A percentile compares a stretch with the other conserved stretches of the same genome.
Conservation (phyloP, 2,329 filamentous ascomycete species). For the Gliomastix tumulicola region DNA sequence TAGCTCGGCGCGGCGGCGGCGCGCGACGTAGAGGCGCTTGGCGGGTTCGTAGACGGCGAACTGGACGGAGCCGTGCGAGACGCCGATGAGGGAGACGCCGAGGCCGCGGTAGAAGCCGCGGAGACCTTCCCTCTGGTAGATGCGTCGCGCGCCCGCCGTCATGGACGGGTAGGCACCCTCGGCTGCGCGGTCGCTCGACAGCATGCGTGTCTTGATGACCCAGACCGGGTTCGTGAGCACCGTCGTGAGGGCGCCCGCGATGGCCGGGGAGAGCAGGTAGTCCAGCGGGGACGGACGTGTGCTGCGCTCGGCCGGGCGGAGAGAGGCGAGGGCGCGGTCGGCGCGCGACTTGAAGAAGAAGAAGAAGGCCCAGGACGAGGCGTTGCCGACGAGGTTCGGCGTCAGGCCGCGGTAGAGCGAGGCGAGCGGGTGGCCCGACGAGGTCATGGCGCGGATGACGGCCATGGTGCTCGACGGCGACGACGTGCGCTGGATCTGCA, state of each 20-base stretch:
- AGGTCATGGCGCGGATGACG: conserved; percentile 41
- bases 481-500: conserved; percentile 72
- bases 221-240: conserved; percentile 90
- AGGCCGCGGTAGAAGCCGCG: conserved; percentile 84
- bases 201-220: conserved; percentile 97
- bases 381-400: conserved; percentile 88
- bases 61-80: conserved; percentile 88
- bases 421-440: conserved; percentile 47
- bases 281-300: conserved; percentile 55
- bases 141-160: conserved; percentile 57
- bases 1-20: conserved; percentile 8
- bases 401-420: conserved; percentile 85
- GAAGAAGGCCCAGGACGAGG: conserved; percentile 84
- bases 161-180: conserved; percentile 79
- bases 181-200: conserved; percentile 69
- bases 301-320: conserved; percentile 6
- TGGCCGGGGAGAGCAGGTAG: conserved; percentile 74
- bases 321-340: conserved; percentile 36
- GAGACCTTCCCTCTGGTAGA: conserved; percentile 66
- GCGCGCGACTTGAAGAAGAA: conserved; percentile 67
- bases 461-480: neutral
- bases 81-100: conserved; percentile 74
- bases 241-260: conserved; percentile 66
- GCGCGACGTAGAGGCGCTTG: conserved; percentile 49
- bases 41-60: conserved; percentile 87